Conservation (phyloP, 31 red algal genomes). For the Asparagopsis taxiformis region DNA sequence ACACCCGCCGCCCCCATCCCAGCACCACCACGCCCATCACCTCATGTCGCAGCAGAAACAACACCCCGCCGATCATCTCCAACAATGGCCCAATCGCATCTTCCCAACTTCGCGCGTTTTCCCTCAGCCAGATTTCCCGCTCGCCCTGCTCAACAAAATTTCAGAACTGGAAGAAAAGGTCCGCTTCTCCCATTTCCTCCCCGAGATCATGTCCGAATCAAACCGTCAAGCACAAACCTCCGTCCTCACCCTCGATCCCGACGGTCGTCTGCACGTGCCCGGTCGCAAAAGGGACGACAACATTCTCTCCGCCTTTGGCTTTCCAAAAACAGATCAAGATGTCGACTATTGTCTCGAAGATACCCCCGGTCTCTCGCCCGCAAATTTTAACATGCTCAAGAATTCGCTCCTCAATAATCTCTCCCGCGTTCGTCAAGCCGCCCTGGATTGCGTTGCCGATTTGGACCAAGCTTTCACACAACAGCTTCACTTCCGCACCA, state of each 20-base stretch:
- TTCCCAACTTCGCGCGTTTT: neutral
- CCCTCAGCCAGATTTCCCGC: neutral
- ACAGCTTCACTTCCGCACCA: slow-evolving; percentile 15
- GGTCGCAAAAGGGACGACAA: neutral
- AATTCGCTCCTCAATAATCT: slow-evolving; percentile 11
- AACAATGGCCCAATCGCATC: neutral
- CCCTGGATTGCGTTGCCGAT: neutral
- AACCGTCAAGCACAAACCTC: neutral
- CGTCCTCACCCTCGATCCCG: neutral
- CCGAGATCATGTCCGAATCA: neutral
- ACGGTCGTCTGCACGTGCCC: neutral
- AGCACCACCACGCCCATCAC: neutral
- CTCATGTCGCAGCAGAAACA: neutral
- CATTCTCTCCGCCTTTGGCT: slow-evolving; percentile 1
- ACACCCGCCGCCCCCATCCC: neutral
- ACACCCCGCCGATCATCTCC: neutral
- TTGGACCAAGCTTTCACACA: slow-evolving; percentile 4
- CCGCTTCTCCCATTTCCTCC: neutral
- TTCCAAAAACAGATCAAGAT: slow-evolving; percentile 23
- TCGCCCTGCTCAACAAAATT: neutral
- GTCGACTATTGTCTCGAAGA: slow-evolving; percentile 37
- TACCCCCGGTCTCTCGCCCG: slow-evolving; percentile 9
- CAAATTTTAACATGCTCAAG: slow-evolving; percentile 20
- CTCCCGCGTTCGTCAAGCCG: neutral
- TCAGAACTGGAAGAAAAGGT: neutral